Conservation (phyloP, 108 stramenopile species). For the Cylindrotheca fusiformis region DNA sequence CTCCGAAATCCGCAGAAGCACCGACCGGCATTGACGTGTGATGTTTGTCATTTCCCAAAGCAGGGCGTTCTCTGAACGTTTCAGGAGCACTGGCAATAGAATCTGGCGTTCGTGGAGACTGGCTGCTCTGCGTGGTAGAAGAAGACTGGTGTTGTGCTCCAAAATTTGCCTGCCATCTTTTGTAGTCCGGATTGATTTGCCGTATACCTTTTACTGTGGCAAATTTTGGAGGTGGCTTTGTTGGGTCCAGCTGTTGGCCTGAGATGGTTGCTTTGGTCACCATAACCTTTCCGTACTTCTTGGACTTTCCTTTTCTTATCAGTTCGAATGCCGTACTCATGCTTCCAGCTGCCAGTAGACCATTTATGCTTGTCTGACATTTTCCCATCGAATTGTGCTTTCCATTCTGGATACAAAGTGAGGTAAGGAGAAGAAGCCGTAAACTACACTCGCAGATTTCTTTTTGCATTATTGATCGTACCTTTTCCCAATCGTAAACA, state of each 20-base stretch:
- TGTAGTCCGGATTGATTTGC: conserved; percentile 51
- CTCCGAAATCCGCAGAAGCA: neutral
- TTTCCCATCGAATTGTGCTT: conserved; percentile 68
- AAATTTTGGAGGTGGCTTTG: conserved; percentile 33
- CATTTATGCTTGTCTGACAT: conserved; percentile 64
- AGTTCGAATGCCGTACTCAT: conserved; percentile 5
- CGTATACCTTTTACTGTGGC: conserved; percentile 38
- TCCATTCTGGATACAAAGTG: no score
- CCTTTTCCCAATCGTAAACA: conserved; percentile 63
- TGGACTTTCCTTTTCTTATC: conserved; percentile 16
- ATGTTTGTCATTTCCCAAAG: no score
- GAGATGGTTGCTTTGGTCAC: conserved; percentile 1
- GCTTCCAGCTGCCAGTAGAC: conserved; percentile 10
- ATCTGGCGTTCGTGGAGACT: neutral
- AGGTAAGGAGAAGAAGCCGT: no score
- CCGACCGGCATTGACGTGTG: neutral
- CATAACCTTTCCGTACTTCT: conserved; percentile 10
- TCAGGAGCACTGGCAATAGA: neutral
- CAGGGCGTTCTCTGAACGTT: no score
- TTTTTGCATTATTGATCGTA: no score
- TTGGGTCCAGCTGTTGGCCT: neutral
- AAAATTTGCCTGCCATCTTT: conserved; percentile 25
- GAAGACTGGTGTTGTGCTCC: neutral
- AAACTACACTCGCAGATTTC: no score
- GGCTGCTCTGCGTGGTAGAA: neutral